Conservation (phyloP, 805 yeast species). For the Jamesozyma spencerorum region DNA sequence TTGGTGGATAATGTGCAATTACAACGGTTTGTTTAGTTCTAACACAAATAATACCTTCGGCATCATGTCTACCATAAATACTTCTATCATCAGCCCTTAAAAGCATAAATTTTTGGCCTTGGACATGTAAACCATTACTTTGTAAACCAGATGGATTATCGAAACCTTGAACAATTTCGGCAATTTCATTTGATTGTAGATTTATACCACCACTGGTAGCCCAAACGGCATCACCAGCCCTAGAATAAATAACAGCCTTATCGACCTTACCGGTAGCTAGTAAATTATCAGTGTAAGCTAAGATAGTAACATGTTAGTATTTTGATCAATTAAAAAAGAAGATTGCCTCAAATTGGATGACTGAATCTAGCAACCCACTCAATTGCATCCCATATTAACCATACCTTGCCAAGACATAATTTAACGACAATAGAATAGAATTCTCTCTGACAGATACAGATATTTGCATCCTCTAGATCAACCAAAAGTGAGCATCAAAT, state of each 20-base stretch:
- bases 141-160: constrained; percentile 71
- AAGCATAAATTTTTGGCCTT: constrained; percentile 78
- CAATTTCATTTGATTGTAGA: constrained; percentile 61
- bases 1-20: constrained; percentile 89
- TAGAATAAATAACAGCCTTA: constrained; percentile 85
- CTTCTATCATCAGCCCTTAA: constrained; percentile 87
- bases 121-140: constrained; percentile 76
- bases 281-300: constrained; percentile 93
- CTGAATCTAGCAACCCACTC: too few species aligned
- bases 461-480: too few species aligned
- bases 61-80: constrained; percentile 86
- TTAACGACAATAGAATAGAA: background rate
- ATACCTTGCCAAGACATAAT: constrained; percentile 42
- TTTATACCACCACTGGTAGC: constrained; percentile 66
- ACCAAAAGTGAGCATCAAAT: too few species aligned
- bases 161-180: constrained; percentile 68
- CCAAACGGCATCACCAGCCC: constrained; percentile 93
- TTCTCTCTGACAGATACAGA: too few species aligned
- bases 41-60: constrained; percentile 80
- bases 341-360: too few species aligned
- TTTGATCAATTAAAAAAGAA: background rate
- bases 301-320: background rate
- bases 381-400: constrained; percentile 13
- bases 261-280: constrained; percentile 81
- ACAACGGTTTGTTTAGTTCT: constrained; percentile 90